These are phyloP conservation scores for Erigeron canadensis DNA, from an alignment of 129 eudicot genomes.

Conservation along the genomic window DNA sequence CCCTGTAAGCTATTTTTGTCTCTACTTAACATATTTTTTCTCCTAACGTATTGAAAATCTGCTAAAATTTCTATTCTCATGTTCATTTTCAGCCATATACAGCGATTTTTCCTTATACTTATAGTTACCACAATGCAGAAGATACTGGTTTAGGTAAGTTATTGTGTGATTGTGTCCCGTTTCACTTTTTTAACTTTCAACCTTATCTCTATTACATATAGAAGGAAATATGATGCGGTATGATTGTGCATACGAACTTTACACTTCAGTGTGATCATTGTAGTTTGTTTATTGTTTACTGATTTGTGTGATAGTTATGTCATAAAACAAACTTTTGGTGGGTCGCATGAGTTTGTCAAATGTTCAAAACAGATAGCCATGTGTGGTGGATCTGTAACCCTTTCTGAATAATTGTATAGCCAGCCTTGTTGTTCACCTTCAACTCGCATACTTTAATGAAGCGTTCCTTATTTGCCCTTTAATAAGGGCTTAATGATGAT, in stretches of 20 bases:
- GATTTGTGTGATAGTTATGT: not conserved
- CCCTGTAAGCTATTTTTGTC: slow-evolving; percentile 49
- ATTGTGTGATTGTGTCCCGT: slow-evolving; percentile 3
- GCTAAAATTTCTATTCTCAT: not conserved
- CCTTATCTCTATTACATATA: not conserved
- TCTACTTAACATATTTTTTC: not conserved
- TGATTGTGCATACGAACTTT: not conserved
- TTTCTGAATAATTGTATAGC: not conserved
- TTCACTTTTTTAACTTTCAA: not conserved
- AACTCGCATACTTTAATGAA: not conserved
- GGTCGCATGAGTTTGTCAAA: not conserved
- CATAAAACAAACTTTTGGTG: not conserved
- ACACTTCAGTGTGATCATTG: not conserved
- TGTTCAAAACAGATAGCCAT: not conserved
- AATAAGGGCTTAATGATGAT: not conserved
- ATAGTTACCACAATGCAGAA: slow-evolving; percentile 30
- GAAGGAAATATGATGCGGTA: not conserved
- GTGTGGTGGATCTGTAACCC: not conserved
- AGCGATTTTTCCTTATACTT: slow-evolving; percentile 42
- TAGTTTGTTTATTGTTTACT: not conserved
- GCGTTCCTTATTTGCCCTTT: not conserved
- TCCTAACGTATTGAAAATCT: slow-evolving; percentile 6
- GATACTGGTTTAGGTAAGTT: slow-evolving; percentile 43
- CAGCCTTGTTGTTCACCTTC: not conserved
- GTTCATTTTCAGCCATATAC: slow-evolving; percentile 39